Evolutionary conservation across 805 yeast species (phyloP), one percentile per base, ranked within the genome.

Genomic region (Candida ovalis): DNA sequence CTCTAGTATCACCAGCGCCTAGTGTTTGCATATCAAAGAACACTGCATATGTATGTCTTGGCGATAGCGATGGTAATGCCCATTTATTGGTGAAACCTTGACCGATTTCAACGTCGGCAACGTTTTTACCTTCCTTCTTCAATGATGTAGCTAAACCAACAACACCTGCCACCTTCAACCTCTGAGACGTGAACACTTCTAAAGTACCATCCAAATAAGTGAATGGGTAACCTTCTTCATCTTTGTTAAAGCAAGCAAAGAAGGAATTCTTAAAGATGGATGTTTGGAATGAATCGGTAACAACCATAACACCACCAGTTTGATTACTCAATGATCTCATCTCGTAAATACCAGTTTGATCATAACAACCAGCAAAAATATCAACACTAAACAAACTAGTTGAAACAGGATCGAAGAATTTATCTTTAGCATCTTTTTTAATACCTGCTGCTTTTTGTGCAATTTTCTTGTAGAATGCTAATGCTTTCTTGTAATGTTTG

Each of bases 311-410:
- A 70, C 98, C 98, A 54, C 97, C 97, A 8, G 97, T 90, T 57
- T 80, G 75, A 68, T 87, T 86, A 49, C 95, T 80, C 54, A 92
- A 72, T 49, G 84, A 75, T 70, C 89, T 86, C 97, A 91, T 91
- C 72, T 91, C 98, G 59, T 82, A 83, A 74, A 91, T 80, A 64
- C 98, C 98, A 50, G 90, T 85, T 75, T 91, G 98, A 71, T 91
- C 98, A 67, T 88, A 89, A 72, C 96, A 88, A 53, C 97, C 97
- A 27, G 96, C 96, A 69, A 88, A 90, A 42, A 91, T 80, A 67
- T 91, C 97, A 50, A 91, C 82, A 25, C 92, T 80, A 61, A 88
- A 96, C 15, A 89, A 87, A 54, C 81, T 79, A 22, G 71, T 68
- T 18, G 72, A 62, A 37, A 62, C 61, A 27, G 61, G 65, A 52